phyloP scores from a whole-genome alignment of 2,329 filamentous ascomycete species.

The Aspergillus quadricinctus region DNA sequence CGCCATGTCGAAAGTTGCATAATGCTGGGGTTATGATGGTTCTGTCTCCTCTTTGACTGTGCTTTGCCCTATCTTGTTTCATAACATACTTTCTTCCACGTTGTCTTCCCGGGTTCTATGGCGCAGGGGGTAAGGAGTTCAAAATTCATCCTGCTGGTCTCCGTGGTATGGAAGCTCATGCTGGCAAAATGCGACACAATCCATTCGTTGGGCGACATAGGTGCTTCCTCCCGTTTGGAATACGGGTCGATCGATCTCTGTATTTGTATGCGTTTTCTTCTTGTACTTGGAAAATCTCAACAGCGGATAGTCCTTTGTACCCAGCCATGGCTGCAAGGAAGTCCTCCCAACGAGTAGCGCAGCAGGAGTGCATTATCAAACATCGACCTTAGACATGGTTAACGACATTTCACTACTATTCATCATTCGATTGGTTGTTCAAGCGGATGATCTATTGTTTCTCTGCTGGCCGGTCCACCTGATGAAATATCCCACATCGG shows the following conservation, averaged over 20 bases:
- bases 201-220: background rate
- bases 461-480: constrained; percentile 25
- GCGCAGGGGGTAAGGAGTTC: constrained; percentile 13
- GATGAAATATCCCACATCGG: constrained; percentile 38
- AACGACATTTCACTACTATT: too few species aligned
- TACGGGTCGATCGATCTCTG: background rate
- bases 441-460: background rate
- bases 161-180: background rate
- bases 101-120: constrained; percentile 2
- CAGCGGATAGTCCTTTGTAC: too few species aligned
- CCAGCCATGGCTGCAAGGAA: too few species aligned
- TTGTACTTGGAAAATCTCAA: too few species aligned
- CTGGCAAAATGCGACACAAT: background rate
- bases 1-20: background rate
- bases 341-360: too few species aligned
- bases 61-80: constrained; percentile 10
- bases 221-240: background rate
- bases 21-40: background rate
- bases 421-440: background rate
- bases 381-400: too few species aligned
- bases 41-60: constrained; percentile 5
- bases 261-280: too few species aligned
- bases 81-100: constrained; percentile 1
- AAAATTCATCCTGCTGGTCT: constrained; percentile 7
- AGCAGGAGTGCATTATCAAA: too few species aligned